Base-by-base conservation (phyloP, 1,284 basidiomycete species). In the Cutaneotrichosporon sp. region DNA sequence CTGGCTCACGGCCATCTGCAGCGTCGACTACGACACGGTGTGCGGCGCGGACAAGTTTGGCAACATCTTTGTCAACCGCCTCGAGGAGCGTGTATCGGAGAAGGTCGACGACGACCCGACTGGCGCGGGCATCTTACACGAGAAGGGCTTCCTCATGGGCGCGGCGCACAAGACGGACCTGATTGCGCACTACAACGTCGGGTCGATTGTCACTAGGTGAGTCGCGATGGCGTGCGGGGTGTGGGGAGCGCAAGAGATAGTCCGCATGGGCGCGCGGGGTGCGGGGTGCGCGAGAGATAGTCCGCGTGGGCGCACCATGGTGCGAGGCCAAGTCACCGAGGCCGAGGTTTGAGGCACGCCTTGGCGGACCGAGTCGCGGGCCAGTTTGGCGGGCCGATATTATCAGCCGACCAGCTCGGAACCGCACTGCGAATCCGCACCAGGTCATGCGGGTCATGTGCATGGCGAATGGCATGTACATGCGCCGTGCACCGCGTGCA, bases 1-100 rank as follows among this genome's bases (percentile, higher is more conserved):
- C 55, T 99, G 92, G 91, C 85, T 91, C 55, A 92, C 92, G 13
- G 87, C 91, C 6, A 82, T 87, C 52, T 86, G 88, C 2, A 95
- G 97, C 90, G 87, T 99, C 50, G 97, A 99, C 78, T 99, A 99
- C 81, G 94, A 92, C 77, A 99, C 97, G 13, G 87, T 98, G 38
- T 92, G 87, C 1, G 91, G 87, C 20, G 92, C 88, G 16, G 97
- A 99, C 80, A 91, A 95, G 64, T 99, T 99, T 73, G 97, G 97
- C 54, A 99, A 99, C 79, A 81, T 99, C 63, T 97, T 95, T 72
- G 85, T 99, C 68, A 95, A 95, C 73, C 89, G 97, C 7, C 82
- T 99, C 16, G 91, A 95, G 61, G 62, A 85, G 51, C 88, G 88
- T 64, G 84, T 95, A 6, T 94, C 91, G 4, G 89, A 93, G 4